Evolutionary conservation across 306 rosid species (phyloP), one percentile per base, ranked within the genome.

Genomic region (Corylus heterophylla): DNA sequence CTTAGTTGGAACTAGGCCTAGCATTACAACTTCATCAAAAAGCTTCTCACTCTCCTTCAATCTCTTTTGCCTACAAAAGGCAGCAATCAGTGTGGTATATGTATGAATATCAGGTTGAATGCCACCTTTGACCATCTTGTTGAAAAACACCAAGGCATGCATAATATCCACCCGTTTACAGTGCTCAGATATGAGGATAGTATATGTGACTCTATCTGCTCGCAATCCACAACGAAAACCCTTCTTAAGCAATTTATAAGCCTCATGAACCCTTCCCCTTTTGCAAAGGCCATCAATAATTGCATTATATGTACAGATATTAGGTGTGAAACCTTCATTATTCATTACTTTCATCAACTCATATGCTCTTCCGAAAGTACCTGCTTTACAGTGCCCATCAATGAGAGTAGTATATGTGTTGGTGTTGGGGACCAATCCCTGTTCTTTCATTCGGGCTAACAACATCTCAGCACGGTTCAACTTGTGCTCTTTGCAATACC

Each of bases 381-480:
- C 98, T 17, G 59, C 86, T 85, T 89, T 95, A 76, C 93, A 89
- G 42, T 95, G 87, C 69, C 98, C 99, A 72, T 85, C 88, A 58
- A 93, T 79, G 64, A 95, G 94, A 78, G 96, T 78, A 17, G 94
- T 90, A 74, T 89, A 93, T 0, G 99, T 93, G 31, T 85, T 86
- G 14, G 97, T 88, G 83, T 95, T 95, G 0, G 99, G 97, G 74
- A 82, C 83, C 76, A 93, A 77, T 12, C 89, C 97, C 39, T 95
- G 99, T 77, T 95, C 98, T 79, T 85, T 91, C 99, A 95, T 93
- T 84, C 97, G 89, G 69, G 71, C 73, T 64, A 93, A 85, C 49
- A 92, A 81, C 98, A 91, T 95, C 84, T 90, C 98, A n/a, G 97
- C 94, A 2, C 94, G 87, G 75, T 85, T 90, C 83, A 95, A 47